Conservation (phyloP, 768 basidiomycete genomes). For the Coprinopsis sp. region DNA sequence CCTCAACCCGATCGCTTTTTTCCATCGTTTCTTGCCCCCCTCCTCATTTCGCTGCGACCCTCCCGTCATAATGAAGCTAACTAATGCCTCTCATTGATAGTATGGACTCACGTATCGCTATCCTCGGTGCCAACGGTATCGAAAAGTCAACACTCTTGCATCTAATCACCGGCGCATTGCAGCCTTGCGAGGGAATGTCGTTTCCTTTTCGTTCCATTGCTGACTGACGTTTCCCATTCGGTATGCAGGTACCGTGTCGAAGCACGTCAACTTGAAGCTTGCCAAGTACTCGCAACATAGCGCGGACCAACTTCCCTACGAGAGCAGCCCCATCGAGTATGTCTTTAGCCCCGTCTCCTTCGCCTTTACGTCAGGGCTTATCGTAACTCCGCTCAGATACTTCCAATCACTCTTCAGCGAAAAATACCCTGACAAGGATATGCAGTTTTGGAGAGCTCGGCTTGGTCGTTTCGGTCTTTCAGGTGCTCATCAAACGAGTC, state of each 20-base stretch:
- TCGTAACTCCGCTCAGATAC: no score
- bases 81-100: conserved; percentile 48
- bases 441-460: conserved; percentile 60
- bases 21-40: no score
- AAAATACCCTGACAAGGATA: conserved; percentile 93
- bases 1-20: no score
- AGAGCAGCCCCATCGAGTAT: conserved; percentile 87
- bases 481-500: conserved; percentile 88
- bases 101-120: conserved; percentile 91
- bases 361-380: no score
- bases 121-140: conserved; percentile 91
- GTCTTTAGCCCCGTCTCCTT: no score
- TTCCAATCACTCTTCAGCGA: conserved; percentile 74
- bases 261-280: conserved; percentile 87
- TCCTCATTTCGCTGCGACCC: no score
- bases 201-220: no score
- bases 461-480: conserved; percentile 94
- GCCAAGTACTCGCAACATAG: conserved; percentile 99
- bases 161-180: conserved; percentile 79
- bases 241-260: conserved; percentile 87
- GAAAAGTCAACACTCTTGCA: conserved; percentile 57
- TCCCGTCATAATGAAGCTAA: no score
- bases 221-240: no score
- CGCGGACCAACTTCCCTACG: conserved; percentile 96
- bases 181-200: conserved; percentile 74